Base-by-base conservation (phyloP, 768 basidiomycete species). In the Tulasnella sp. region DNA sequence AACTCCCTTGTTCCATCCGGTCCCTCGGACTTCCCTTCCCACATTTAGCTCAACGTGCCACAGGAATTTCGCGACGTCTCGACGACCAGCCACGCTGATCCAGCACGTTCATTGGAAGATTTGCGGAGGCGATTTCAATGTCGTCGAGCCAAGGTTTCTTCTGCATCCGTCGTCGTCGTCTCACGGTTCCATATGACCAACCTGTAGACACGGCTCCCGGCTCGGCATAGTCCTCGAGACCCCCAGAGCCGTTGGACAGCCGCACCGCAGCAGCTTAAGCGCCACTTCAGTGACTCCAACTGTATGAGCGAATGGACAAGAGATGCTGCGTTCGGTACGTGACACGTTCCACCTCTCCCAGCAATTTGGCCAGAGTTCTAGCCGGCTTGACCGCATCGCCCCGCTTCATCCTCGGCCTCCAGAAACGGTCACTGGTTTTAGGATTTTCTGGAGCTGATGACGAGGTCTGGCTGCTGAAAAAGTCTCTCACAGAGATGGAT, bases 401-500 rank as follows among this genome's bases (percentile, higher is more conserved):
- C 60, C 64, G 64, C 31, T 1, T 69, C 64, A 69, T 69, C 64
- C 64, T 69, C 34, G 64, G 64, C 31, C 64, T 18, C 16, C 64
- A n/a, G 54, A 6, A 22, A 54, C 54, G 7, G 34, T 69, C 12
- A 3, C 31, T 69, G n/a, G 12, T 0, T 69, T 69, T 28, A 37
- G 28, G 31, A 69, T 69, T 69, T 37, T 37, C 64, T 69, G 64
- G 54, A 54, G 54, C n/a, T 7, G 64, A 37, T 31, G 64, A 69
- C 64, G 64, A 37, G 6, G 64, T 28, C 31, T 16, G 16, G 28
- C 64, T 31, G 12, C 5, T 69, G 8, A 69, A 60, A n/a, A 69
- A 69, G 64, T 69, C 64, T 69, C 64, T 69, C 64, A 69, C 64
- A 69, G 64, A 69, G 64, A 69, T 69, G 64, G 64, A 69, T 37